Base-by-base conservation (phyloP, 2,329 filamentous ascomycete genomes). In the Hyphodiscus sp. region DNA sequence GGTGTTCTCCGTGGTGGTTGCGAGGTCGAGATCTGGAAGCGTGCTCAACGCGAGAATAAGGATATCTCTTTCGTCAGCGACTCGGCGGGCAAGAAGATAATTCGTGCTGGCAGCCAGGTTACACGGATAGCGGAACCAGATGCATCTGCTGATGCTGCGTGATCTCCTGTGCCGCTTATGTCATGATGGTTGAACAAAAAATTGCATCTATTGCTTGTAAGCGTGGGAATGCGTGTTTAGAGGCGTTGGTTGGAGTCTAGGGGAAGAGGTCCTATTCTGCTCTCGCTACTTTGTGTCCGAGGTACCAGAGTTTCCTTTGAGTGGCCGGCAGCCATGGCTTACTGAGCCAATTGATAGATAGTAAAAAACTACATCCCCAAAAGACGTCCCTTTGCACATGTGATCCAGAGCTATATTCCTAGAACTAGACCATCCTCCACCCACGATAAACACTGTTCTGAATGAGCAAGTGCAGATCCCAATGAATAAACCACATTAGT, bases 21-120 rank as follows among this genome's bases (percentile, higher is more conserved):
- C 69, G 89, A 94, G 71, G 89, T 95, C 26, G 89, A 95, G 78
- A 91, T 94, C 72, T 95, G 89, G 89, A 94, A 94, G 81, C 85
- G 88, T 43, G 83, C 87, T 53, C 86, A 91, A 71, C 81, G 84
- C 64, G 87, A 91, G 73, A 89, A 87, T 77, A 91, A 92, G 77
- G 88, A 91, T 64, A 79, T 88, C 54, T 82, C 85, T 54, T 85
- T 87, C 61, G 81, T 89, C 70, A 91, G 89, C 69, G 91, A 96
- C 69, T 87, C 84, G 16, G 77, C 82, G 51, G 91, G 91, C 49
- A 81, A 89, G 70, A 85, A 87, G 60, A 91, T 96, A 63, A 82
- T 95, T 66, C 86, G 91, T 60, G 91, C 91, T 61, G 91, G 91
- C 51, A 78, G 83, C 65, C 91, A 96, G 74, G 81, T 89, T 55